A percentile compares a stretch with the other conserved stretches of the same genome.
phyloP scores from a whole-genome alignment of 2,329 filamentous ascomycete species.

The Ceratocystis albifundus region DNA sequence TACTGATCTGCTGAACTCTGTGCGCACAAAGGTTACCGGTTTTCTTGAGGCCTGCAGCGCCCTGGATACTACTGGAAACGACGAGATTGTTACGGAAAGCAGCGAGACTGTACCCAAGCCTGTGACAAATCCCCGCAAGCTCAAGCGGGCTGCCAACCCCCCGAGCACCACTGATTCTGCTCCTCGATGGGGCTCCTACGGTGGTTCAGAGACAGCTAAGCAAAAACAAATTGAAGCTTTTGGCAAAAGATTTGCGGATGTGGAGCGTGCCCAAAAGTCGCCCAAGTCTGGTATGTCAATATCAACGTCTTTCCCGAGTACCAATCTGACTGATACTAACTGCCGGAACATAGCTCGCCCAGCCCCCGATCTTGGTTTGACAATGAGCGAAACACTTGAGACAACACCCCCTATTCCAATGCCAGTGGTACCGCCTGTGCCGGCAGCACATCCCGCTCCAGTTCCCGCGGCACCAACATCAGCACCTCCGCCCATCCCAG shows the following conservation, averaged over 20 bases:
- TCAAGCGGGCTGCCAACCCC: slow-evolving; percentile 9
- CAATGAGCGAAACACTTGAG: background rate
- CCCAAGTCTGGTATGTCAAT: slow-evolving; percentile 14
- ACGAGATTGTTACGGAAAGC: slow-evolving; percentile 38
- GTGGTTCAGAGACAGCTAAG: slow-evolving; percentile 17
- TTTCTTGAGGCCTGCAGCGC: slow-evolving; percentile 48
- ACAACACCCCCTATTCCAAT: background rate
- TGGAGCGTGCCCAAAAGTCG: background rate
- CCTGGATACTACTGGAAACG: slow-evolving; percentile 12
- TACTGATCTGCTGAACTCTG: slow-evolving; percentile 41
- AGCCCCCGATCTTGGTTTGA: background rate
- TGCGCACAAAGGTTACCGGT: slow-evolving; percentile 43
- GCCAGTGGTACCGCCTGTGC: background rate
- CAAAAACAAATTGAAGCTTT: slow-evolving; percentile 22
- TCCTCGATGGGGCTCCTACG: slow-evolving; percentile 9
- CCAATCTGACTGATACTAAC: slow-evolving; percentile 5
- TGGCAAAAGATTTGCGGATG: slow-evolving; percentile 3
- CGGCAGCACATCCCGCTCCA: background rate
- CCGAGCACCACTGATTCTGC: background rate
- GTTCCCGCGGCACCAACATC: background rate
- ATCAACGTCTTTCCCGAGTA: background rate
- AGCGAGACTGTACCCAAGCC: slow-evolving; percentile 1
- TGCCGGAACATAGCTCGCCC: slow-evolving; percentile 5
- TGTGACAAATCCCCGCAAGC: background rate
- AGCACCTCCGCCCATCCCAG: background rate